Evolutionary conservation across 108 stramenopile genomes (phyloP), one percentile per base, ranked within the genome.

Genomic region (Nitzschia sp.): DNA sequence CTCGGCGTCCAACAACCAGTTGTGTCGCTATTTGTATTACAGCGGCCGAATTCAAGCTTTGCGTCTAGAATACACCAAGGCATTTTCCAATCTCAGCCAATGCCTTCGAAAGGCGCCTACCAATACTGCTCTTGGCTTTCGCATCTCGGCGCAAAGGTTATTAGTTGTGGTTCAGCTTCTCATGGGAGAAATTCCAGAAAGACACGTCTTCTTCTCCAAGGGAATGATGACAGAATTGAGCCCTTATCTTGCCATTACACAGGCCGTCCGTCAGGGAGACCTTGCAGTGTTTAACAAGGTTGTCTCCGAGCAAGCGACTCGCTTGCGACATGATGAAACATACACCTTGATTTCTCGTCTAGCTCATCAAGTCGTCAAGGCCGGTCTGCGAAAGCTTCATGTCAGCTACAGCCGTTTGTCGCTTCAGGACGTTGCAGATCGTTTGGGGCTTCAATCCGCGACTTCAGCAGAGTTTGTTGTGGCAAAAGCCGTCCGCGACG

Each of bases 401-500:
- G 68, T 91, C 19, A 94, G 96, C 55, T 92, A 92, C 63, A 88
- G 85, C 36, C 82, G 94, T 9, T 79, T 99, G 47, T 94, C 91
- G 36, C 76, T 99, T 60, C 80, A 93, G 48, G 98, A 99, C 73
- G 91, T 98, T 56, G 96, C 96, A 2, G 53, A 81, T 58, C 83
- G 92, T 29, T 75, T 99, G 46, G 92, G 96, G 28, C 79, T 99
- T 45, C 86, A 85, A 6, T 81, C 76, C 33, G 90, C 90, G 3
- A 77, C 68, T 13, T 87, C 90, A 41, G 98, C 99, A 13, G 98
- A 99, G 75, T 97, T 93, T 69, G 95, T 98, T 31, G 96, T 96
- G 33, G 96, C 98, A 59, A 98, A 98, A 86, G 98, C 97, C 16
- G 96, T 99, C 25, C 66, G 95, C 19, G 99, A 99, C 81, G 99